Evolutionary conservation across 805 yeast species (phyloP), one percentile per base, ranked within the genome.

Genomic region (Naumovozyma castellii): DNA sequence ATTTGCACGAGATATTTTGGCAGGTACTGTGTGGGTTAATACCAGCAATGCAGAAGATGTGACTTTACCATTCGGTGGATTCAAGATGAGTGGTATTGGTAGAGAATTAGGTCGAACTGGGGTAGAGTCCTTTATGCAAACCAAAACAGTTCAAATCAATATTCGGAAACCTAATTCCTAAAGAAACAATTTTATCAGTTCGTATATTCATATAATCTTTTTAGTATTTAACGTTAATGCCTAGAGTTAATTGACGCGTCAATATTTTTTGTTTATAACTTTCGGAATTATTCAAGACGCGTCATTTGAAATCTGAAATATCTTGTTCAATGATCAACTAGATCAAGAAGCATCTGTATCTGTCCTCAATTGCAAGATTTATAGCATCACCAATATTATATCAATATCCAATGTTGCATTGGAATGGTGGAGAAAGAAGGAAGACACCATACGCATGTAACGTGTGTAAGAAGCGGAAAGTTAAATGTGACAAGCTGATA

Each of bases 21-120:
- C 84, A 1, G 88, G 88, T 18, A 75, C 75, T 39, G 76, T 80
- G 32, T 81, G 84, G 76, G 65, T 80, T 51, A 81, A 81, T 62
- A 69, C 79, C 10, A 78, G 80, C 38, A 80, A 80, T 53, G 81
- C 75, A 47, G 74, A 75, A 50, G 78, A 76, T 53, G 58, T 68
- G 42, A 68, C 71, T 42, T 75, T 79, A 41, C 94, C 94, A 22
- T 84, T 84, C 57, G 94, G 94, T 36, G 94, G 94, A 32, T 80
- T 75, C 62, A 82, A 83, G 64, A 68, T 72, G 71, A 75, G 84
- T 48, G 94, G 94, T 47, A 69, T 81, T 46, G 94, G 94, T 43
- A 75, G 90, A 50, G 92, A 84, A 65, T 69, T 84, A 47, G 90
- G 92, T 39, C 78, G 76, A 57, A 76, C 73, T 54, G 94, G 85